These are phyloP conservation scores for Blastobotrys serpentis DNA, from an alignment of 1,139 yeast species.

Conservation along the genomic window DNA sequence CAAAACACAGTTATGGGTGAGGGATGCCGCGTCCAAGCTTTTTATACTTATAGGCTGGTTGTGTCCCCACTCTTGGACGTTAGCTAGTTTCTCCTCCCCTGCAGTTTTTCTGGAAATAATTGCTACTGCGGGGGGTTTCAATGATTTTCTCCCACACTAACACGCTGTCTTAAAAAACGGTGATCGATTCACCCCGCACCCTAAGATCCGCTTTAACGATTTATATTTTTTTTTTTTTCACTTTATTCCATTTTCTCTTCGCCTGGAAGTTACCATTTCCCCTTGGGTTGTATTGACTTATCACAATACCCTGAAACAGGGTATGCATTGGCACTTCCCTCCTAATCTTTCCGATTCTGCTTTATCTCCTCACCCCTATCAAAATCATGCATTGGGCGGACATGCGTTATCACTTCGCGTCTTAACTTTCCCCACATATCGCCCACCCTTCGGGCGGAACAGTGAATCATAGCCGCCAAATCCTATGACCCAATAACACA, in stretches of 20 bases:
- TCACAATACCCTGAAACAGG: too few relatives aligned
- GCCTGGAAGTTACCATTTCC: not conserved
- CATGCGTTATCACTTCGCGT: slow-evolving; percentile 1
- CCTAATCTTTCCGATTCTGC: not conserved
- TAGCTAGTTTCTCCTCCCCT: too few relatives aligned
- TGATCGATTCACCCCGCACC: not conserved
- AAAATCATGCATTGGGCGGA: not conserved
- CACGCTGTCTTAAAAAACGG: too few relatives aligned
- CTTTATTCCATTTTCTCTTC: not conserved
- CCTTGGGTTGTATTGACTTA: too few relatives aligned
- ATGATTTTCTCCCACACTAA: too few relatives aligned
- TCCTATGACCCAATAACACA: not conserved
- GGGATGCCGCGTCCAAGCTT: too few relatives aligned
- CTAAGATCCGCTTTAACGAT: not conserved
- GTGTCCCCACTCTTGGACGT: too few relatives aligned
- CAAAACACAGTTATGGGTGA: too few relatives aligned
- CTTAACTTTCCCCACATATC: not conserved
- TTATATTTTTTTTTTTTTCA: too few relatives aligned
- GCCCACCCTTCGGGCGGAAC: not conserved
- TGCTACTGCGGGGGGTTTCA: not conserved
- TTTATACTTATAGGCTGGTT: too few relatives aligned
- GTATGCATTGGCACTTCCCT: not conserved
- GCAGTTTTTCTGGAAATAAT: too few relatives aligned
- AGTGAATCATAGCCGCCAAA: not conserved
- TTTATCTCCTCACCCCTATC: not conserved